Conservation (phyloP, 306 rosid genomes). For the Ziziphus jujuba region DNA sequence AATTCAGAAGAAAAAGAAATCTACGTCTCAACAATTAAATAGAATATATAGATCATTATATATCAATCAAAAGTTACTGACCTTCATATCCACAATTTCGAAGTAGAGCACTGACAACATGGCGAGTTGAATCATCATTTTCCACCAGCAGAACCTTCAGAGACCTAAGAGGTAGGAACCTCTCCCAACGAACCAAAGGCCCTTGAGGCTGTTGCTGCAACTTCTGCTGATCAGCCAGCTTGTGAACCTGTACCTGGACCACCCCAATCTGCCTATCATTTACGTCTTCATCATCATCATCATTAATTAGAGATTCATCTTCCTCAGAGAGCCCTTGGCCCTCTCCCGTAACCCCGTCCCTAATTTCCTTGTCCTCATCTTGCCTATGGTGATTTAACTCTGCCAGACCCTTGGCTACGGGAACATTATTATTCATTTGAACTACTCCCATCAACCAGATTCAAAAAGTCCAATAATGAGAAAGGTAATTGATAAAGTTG, state of each 20-base stretch:
- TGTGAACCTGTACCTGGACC: constrained; percentile 6
- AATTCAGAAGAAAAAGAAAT: neutral
- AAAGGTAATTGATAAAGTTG: constrained; percentile 17
- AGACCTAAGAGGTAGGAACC: constrained; percentile 34
- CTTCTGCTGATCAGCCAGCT: neutral
- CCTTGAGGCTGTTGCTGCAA: constrained; percentile 21
- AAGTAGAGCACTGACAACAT: constrained; percentile 36
- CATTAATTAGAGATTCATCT: constrained; percentile 25
- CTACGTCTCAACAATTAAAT: neutral
- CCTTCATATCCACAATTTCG: constrained; percentile 43
- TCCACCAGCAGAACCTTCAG: constrained; percentile 43
- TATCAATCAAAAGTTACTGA: constrained; percentile 4
- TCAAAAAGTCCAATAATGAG: constrained; percentile 20
- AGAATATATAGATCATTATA: neutral
- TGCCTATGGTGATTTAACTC: constrained; percentile 16
- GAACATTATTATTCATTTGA: constrained; percentile 24
- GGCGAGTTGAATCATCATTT: constrained; percentile 44
- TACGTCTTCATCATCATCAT: constrained; percentile 8
- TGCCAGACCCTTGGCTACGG: neutral
- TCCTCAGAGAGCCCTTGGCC: constrained; percentile 29
- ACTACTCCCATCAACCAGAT: constrained; percentile 24
- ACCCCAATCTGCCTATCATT: constrained; percentile 2
- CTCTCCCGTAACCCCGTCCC: constrained; percentile 25
- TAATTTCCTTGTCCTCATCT: constrained; percentile 18
- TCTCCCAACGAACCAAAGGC: constrained; percentile 38